A percentile compares a stretch with the other conserved stretches of the same genome.
phyloP scores from a whole-genome alignment of 2,329 filamentous ascomycete genomes.

The Pseudogymnoascus sp. region DNA sequence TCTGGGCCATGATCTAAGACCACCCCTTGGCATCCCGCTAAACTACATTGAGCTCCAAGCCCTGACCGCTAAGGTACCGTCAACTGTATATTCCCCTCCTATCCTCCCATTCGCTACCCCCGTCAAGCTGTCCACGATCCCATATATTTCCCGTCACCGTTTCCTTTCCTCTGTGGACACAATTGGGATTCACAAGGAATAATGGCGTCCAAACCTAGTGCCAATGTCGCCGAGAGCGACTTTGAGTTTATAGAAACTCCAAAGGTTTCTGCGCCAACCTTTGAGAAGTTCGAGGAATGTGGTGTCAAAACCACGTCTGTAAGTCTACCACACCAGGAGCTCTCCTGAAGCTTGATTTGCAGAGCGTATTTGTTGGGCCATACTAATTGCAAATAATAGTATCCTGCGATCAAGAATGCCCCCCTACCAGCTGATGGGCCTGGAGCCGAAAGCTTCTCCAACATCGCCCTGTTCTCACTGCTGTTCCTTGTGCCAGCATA shows the following conservation, averaged over 20 bases:
- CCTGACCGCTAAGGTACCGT: conserved; percentile 5
- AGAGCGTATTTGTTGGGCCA: conserved; percentile 4
- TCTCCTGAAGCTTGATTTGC: conserved; percentile 15
- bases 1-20: conserved; percentile 1
- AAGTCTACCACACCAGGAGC: conserved; percentile 26
- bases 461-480: conserved; percentile 64
- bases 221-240: conserved; percentile 42
- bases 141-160: conserved; percentile 5
- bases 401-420: conserved; percentile 84
- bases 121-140: conserved; percentile 13
- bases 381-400: conserved; percentile 43
- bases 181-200: conserved; percentile 12
- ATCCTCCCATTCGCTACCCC: conserved; percentile 2
- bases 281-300: conserved; percentile 46
- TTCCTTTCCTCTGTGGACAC: background rate
- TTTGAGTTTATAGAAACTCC: conserved; percentile 61
- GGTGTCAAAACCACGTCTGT: conserved; percentile 50
- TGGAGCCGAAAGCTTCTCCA: conserved; percentile 82
- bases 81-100: conserved; percentile 3
- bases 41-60: background rate
- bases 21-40: background rate
- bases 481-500: conserved; percentile 68
- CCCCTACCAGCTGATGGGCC: conserved; percentile 85
- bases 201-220: conserved; percentile 44
- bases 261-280: conserved; percentile 40